Evolutionary conservation across 805 yeast species (phyloP), one percentile per base, ranked within the genome.

Genomic region (Priceomyces fermenticarens): DNA sequence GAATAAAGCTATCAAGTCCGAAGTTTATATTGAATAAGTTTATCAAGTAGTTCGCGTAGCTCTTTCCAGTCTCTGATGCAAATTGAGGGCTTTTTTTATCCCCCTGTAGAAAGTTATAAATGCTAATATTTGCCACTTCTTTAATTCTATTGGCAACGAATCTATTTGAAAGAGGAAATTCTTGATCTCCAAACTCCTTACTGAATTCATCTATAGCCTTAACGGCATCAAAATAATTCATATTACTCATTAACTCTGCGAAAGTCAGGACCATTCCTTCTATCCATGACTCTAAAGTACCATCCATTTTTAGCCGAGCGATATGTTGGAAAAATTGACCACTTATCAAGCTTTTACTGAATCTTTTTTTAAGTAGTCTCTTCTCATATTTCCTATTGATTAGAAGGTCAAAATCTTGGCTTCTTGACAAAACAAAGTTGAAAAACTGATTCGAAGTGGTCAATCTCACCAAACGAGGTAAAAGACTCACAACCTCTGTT

Each of bases 311-410:
- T 13, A 51, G 30, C 6, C 39, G 23, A 3, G 54, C 44, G 28
- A 57, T 37, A 39, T 49, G 49, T 32, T 53, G 60, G n/a, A 50
- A 34, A 32, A 55, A 57, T 34, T 53, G 55, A 15, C 34, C 23
- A 41, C 35, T 40, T 27, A 43, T 17, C 32, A 44, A 40, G 23
- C 36, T 40, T n/a, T 41, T 45, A 35, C 36, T 30, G 30, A 37
- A 39, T 17, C 41, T 42, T 32, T 34, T 35, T 11, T 36, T 36
- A 12, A 41, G 7, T 28, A 48, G 28, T 11, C 28, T 12, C 4
- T 36, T 38, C 14, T 38, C 30, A 17, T 41, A 38, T n/a, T 25
- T 30, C n/a, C 31, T 16, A 16, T 45, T 36, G 7, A 14, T 28
- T 11, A 49, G 27, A 25, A 45, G 13, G 10, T 29, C 29, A 32